Base-by-base conservation (phyloP, 106 monocot genomes). In the Xerophyta viscosa region DNA sequence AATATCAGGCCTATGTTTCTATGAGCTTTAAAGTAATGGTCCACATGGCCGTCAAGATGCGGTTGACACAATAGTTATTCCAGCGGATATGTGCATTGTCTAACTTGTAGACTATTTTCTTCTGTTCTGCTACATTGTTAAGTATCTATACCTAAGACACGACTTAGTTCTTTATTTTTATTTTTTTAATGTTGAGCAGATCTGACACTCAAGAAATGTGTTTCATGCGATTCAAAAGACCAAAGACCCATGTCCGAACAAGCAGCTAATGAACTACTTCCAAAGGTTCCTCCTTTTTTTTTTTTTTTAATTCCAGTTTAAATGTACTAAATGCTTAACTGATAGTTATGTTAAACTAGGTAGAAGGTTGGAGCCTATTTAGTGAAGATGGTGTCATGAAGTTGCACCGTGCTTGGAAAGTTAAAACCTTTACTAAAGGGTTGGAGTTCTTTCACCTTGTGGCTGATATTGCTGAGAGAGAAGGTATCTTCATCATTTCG, bases 381-480 rank as follows among this genome's bases (percentile, higher is more conserved):
- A 71, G 22, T 41, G 89, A 89, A 36, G 59, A 43, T 62, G 85
- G 66, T 53, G 48, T 31, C 44, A 57, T 89, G 68, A 98, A 89
- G 69, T 69, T 98, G 55, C 78, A 77, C 3, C 61, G 69, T 27
- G 61, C 70, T 36, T 98, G 89, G 96, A 89, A 86, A 72, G 78
- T 82, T 43, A 85, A 86, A 68, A 98, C 63, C 48, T 98, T 98
- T 65, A 76, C 73, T 0, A 86, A 89, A 74, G 89, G 89, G 21
- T 37, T 98, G 47, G 89, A 89, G 61, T 86, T 98, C 48, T 89
- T 98, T 73, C 74, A 89, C 57, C 79, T 77, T 54, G 70, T 98
- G 57, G 81, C 85, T 30, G 85, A 81, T 66, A 59, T 85, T 73
- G 96, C 96, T 5, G 96, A 96, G 65, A 76, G 76, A 57, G 78